These are phyloP conservation scores for Amaranthus palmeri DNA, from an alignment of 148 eudicot genomes.

Conservation along the genomic window DNA sequence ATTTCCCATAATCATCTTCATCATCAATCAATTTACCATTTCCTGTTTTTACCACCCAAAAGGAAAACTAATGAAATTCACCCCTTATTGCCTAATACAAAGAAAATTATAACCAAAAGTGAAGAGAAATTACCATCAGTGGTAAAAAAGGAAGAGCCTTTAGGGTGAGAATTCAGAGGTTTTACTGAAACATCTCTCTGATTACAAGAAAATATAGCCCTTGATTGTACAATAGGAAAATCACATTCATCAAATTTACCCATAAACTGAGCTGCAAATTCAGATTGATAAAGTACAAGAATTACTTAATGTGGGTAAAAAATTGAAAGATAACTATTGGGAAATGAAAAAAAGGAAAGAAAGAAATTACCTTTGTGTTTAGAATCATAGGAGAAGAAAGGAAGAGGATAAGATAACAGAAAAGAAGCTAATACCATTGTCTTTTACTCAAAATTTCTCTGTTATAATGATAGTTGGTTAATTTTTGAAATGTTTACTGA, in stretches of 20 bases:
- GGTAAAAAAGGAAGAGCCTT: background rate
- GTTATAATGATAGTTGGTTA: too few relatives aligned
- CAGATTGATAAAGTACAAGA: background rate
- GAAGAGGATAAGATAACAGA: too few relatives aligned
- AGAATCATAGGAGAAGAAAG: too few relatives aligned
- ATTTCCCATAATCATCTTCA: constrained; percentile 47
- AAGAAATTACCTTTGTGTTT: too few relatives aligned
- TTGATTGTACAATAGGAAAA: background rate
- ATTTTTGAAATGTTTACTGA: too few relatives aligned
- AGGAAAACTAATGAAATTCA: background rate
- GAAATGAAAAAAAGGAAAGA: too few relatives aligned
- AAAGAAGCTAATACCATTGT: too few relatives aligned
- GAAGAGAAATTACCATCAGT: background rate
- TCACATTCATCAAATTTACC: background rate
- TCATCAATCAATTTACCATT: constrained; percentile 16
- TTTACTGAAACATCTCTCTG: background rate
- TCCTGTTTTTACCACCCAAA: constrained; percentile 24
- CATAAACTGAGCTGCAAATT: background rate
- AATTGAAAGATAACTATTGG: too few relatives aligned
- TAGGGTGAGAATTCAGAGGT: background rate
- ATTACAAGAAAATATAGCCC: background rate
- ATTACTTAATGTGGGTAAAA: background rate
- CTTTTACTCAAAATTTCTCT: too few relatives aligned
- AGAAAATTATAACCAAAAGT: background rate
- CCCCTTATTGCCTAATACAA: background rate